These are phyloP conservation scores for Hypholoma sublateritium DNA, from an alignment of 768 basidiomycete species.

Conservation along the genomic window DNA sequence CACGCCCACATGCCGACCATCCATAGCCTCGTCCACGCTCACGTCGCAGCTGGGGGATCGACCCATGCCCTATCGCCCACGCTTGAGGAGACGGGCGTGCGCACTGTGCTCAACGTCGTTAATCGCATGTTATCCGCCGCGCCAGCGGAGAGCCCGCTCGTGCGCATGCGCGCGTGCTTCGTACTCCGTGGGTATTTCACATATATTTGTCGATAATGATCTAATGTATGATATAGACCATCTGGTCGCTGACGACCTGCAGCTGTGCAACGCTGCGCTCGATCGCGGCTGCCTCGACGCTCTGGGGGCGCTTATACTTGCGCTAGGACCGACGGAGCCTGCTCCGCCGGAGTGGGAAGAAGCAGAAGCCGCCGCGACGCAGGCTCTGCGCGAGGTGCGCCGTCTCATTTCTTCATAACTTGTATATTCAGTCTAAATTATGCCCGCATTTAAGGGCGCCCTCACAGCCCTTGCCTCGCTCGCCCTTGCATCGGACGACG, in stretches of 20 bases:
- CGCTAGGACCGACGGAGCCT: conserved; percentile 48
- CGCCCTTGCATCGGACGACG: conserved; percentile 68
- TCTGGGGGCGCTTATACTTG: conserved; percentile 50
- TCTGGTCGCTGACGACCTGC: conserved; percentile 69
- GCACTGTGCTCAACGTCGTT: conserved; percentile 69
- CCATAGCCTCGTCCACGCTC: conserved; percentile 6
- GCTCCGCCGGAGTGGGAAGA: conserved; percentile 54
- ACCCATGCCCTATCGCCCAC: not conserved
- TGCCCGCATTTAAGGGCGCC: conserved; percentile 53
- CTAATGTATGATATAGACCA: conserved; percentile 39
- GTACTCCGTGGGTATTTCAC: conserved; percentile 39
- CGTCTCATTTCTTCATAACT: not conserved
- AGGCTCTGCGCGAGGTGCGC: conserved; percentile 63
- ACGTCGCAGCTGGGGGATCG: not conserved
- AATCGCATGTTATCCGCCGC: conserved; percentile 52
- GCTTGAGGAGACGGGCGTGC: conserved; percentile 45
- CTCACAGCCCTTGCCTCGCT: conserved; percentile 76
- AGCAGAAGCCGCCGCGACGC: conserved; percentile 62
- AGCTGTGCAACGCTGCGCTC: conserved; percentile 64
- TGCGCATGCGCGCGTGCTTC: conserved; percentile 70
- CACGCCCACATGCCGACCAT: not conserved
- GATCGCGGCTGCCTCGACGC: conserved; percentile 67
- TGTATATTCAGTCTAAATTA: not conserved
- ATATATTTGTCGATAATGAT: not conserved
- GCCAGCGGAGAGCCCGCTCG: conserved; percentile 35